Evolutionary conservation across 2,329 filamentous ascomycete genomes (phyloP).

Genomic region (Coniella vitis): DNA sequence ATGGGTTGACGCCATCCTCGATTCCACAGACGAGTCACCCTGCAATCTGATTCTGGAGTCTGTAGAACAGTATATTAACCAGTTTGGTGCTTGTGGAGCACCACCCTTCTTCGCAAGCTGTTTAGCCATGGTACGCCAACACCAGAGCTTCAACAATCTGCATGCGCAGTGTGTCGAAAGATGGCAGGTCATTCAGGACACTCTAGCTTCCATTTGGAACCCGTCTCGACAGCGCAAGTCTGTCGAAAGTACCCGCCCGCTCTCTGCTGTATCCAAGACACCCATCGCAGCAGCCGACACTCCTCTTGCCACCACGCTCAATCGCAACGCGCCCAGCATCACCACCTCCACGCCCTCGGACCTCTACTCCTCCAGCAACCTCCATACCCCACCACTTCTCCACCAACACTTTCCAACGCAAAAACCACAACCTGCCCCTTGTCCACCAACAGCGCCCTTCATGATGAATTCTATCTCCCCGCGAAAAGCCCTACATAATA

Average conservation of each 20-base stretch:
- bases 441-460: not conserved
- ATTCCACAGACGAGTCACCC: constrained; percentile 13
- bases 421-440: not conserved
- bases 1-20: constrained; percentile 20
- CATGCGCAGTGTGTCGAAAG: constrained; percentile 14
- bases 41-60: constrained; percentile 19
- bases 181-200: constrained; percentile 8
- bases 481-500: constrained; percentile 2
- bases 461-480: constrained; percentile 10
- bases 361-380: constrained; percentile 3
- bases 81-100: constrained; percentile 21
- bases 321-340: constrained; percentile 3
- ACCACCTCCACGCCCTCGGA: constrained; percentile 2
- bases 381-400: constrained; percentile 7
- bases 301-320: not conserved
- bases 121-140: constrained; percentile 18
- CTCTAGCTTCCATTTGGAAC: constrained; percentile 10
- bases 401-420: constrained; percentile 5
- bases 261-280: not conserved
- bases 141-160: constrained; percentile 14
- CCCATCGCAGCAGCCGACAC: not conserved
- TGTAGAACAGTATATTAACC: constrained; percentile 19
- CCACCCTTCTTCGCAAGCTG: constrained; percentile 22
- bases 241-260: not conserved
- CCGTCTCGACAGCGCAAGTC: not conserved